phyloP scores from a whole-genome alignment of 352 stramenopile species.

The Phytophthora ramorum region DNA sequence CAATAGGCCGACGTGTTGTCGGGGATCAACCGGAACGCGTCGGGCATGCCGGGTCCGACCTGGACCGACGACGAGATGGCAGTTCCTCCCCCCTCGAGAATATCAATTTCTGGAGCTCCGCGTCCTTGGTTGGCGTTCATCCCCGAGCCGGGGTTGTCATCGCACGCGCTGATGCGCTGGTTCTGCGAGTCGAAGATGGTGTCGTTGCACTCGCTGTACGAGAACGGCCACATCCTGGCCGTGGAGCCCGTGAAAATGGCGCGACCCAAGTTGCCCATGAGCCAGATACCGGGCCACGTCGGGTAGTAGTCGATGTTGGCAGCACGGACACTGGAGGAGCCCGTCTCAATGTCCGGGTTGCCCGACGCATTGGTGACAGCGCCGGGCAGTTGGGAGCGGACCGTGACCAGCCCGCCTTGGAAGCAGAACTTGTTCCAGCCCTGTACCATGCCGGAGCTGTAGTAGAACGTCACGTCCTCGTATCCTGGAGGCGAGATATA shows the following conservation, averaged over 20 bases:
- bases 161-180: conserved; percentile 87
- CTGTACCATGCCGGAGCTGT: conserved; percentile 83
- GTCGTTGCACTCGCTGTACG: conserved; percentile 92
- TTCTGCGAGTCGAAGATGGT: conserved; percentile 53
- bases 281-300: conserved; percentile 95
- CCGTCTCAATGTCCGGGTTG: conserved; percentile 55
- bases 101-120: conserved; percentile 95
- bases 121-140: conserved; percentile 89
- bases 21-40: conserved; percentile 47
- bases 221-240: conserved; percentile 96
- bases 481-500: conserved; percentile 63
- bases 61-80: conserved; percentile 93
- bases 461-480: conserved; percentile 49
- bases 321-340: conserved; percentile 16
- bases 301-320: conserved; percentile 49
- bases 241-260: conserved; percentile 94
- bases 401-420: conserved; percentile 91
- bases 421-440: conserved; percentile 95
- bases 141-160: conserved; percentile 89
- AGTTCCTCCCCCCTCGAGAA: conserved; percentile 88
- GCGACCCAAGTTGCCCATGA: conserved; percentile 95
- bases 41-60: conserved; percentile 72
- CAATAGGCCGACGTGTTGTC: conserved; percentile 42
- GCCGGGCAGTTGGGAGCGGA: conserved; percentile 83
- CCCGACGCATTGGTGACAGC: conserved; percentile 48